Evolutionary conservation across 345 rosid genomes (phyloP), one percentile per base, ranked within the genome.

Genomic region (Gossypium herbaceum): DNA sequence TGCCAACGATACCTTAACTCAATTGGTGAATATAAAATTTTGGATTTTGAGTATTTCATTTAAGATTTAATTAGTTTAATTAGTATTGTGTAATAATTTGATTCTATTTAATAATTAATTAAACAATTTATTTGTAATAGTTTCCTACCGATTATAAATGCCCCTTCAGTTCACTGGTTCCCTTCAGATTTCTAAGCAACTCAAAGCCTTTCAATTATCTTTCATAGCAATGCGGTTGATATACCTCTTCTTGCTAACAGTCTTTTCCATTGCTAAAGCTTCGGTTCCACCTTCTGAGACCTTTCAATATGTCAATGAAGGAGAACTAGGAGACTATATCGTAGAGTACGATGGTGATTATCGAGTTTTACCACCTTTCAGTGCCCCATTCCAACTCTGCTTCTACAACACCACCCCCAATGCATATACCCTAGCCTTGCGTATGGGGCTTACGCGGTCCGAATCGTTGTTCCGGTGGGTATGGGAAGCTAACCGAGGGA

Each of bases 401-500:
- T 86, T 88, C 78, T 88, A 82, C 65, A 82, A 84, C 81, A 85
- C 85, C 74, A 88, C 89, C 11, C 86, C 88, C 0, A 79, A 84
- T 47, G 82, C 83, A 44, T 85, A 64, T 70, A 85, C 85, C 13
- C 79, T 88, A 1, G 91, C 83, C 7, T 72, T 85, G 0, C 79
- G 88, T 8, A 84, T 88, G 91, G 89, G 79, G 73, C 75, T 61
- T 1, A 5, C 0, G 4, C 48, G 73, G 11, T 82, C 88, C 0
- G 85, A 82, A 57, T 81, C 89, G 12, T 48, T 80, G 6, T 68
- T 81, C 48, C 81, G 89, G 3, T 88, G 89, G 91, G 91, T 84
- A 0, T 86, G 90, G 90, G 86, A 85, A 73, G 94, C 88, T 59
- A 88, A 90, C 79, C 81, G 84, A 0, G 83, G 85, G 39, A 69